These are phyloP conservation scores for Ambrosiella cleistominuta DNA, from an alignment of 2,329 filamentous ascomycete species.

Conservation along the genomic window DNA sequence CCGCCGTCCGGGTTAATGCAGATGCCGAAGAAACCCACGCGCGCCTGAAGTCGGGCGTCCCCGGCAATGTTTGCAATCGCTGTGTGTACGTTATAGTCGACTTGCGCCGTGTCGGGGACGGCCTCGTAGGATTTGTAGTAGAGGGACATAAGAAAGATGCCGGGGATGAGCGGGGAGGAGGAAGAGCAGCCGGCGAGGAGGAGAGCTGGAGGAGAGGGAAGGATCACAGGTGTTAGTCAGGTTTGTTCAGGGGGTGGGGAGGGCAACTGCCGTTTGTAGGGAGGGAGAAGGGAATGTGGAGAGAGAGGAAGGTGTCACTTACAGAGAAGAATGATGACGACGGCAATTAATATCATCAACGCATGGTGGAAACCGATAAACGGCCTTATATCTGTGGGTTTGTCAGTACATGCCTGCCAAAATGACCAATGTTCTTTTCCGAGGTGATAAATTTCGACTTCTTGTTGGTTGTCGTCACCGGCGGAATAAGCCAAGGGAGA, in stretches of 20 bases:
- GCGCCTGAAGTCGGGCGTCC: slow-evolving; percentile 64
- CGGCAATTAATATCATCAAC: slow-evolving; percentile 89
- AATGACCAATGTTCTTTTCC: too few species aligned
- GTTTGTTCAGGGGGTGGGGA: background rate
- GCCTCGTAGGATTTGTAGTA: slow-evolving; percentile 85
- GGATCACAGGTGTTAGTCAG: background rate
- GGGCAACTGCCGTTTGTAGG: background rate
- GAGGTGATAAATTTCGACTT: too few species aligned
- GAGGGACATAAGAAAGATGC: slow-evolving; percentile 94
- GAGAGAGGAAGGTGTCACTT: slow-evolving; percentile 22
- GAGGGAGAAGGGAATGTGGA: too few species aligned
- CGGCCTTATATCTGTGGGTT: slow-evolving; percentile 41
- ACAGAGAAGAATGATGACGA: slow-evolving; percentile 92
- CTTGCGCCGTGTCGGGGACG: slow-evolving; percentile 67
- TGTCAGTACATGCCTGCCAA: background rate
- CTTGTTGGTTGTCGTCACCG: too few species aligned
- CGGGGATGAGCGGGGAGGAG: slow-evolving; percentile 82
- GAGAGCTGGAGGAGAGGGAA: slow-evolving; percentile 42
- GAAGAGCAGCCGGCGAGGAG: slow-evolving; percentile 91
- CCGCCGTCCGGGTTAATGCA: slow-evolving; percentile 86
- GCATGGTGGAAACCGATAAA: slow-evolving; percentile 67
- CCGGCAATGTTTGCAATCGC: slow-evolving; percentile 85
- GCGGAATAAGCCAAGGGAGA: too few species aligned
- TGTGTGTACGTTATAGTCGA: slow-evolving; percentile 70
- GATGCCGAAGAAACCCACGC: slow-evolving; percentile 95